Evolutionary conservation across 2,329 filamentous ascomycete species (phyloP).

Genomic region (Colletotrichum echinochloae): DNA sequence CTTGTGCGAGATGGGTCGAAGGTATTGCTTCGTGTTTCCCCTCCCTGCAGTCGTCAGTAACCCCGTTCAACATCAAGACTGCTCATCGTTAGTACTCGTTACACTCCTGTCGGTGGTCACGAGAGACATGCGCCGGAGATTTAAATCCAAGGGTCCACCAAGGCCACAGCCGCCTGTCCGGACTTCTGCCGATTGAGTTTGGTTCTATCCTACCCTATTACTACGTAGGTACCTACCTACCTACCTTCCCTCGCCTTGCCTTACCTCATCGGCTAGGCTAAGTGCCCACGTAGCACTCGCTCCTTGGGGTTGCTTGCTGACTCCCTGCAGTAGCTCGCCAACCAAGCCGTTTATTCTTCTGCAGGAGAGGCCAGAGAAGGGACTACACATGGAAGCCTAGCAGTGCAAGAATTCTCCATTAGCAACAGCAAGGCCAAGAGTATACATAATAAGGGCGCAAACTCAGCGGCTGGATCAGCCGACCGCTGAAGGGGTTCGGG

Average conservation of each 20-base stretch:
- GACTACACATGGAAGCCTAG: background rate
- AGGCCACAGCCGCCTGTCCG: background rate
- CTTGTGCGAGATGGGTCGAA: background rate
- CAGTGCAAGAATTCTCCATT: background rate
- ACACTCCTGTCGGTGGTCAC: background rate
- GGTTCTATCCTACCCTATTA: constrained; percentile 16
- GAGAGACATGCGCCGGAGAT: constrained; percentile 35
- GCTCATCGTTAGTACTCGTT: background rate
- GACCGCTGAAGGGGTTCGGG: constrained; percentile 14
- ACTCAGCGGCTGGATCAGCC: constrained; percentile 24
- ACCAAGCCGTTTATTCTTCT: background rate
- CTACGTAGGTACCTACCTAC: too few relatives aligned
- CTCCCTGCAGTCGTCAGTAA: background rate
- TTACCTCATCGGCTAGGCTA: constrained; percentile 7
- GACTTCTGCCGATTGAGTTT: constrained; percentile 21
- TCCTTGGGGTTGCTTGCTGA: background rate
- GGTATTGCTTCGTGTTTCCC: background rate
- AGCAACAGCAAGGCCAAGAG: background rate
- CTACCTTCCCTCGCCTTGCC: constrained; percentile 2
- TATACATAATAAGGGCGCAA: background rate
- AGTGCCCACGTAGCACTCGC: constrained; percentile 6
- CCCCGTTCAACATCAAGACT: background rate
- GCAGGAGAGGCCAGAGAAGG: background rate
- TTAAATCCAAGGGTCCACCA: constrained; percentile 33
- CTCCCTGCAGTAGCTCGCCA: constrained; percentile 10